Evolutionary conservation across 257 asterid genomes (phyloP), one percentile per base, ranked within the genome.

Genomic region (Capsicum pubescens): DNA sequence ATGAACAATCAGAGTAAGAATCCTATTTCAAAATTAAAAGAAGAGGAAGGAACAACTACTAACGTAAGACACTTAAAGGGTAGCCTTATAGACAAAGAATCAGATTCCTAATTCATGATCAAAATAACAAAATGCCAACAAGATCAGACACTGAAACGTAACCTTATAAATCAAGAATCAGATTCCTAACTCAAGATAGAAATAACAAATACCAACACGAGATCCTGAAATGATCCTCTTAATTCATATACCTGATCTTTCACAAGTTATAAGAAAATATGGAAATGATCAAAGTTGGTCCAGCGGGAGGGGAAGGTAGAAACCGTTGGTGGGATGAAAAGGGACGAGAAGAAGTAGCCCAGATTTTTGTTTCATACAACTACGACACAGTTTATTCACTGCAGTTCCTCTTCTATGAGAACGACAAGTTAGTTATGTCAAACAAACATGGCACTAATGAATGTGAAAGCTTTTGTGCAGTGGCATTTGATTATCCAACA

Each of bases 391-490:
- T 84, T 61, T 1, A 0, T 26, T 50, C 83, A 13, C 66, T 84
- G 32, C 93, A 90, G 71, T 91, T 91, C 63, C 86, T 86, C 59
- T 89, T 87, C 68, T 80, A 60, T 12, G 88, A 86, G 63, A 86
- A 85, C 83, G 91, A 89, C 67, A 52, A 16, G 32, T n/a, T 86
- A 39, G 83, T 81, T 55, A 9, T 88, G 50, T 90, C 94, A 4
- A 83, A 86, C 1, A 59, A 59, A 6, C 64, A 59, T 0, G 63
- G 63, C 9, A 3, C 3, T 39, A 8, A 58, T 58, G 11, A 0
- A 2, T 59, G 32, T 59, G 5, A 17, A 7, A 59, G 4, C 64
- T 59, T 59, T 16, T 15, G 61, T 15, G 19, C 19, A 15, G 5
- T 58, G 8, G 2, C 10, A 2, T 60, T 60, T 0, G 10, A 44